Evolutionary conservation across 495 filamentous ascomycete genomes (phyloP).

Genomic region (Astrothelium macrocarpum): DNA sequence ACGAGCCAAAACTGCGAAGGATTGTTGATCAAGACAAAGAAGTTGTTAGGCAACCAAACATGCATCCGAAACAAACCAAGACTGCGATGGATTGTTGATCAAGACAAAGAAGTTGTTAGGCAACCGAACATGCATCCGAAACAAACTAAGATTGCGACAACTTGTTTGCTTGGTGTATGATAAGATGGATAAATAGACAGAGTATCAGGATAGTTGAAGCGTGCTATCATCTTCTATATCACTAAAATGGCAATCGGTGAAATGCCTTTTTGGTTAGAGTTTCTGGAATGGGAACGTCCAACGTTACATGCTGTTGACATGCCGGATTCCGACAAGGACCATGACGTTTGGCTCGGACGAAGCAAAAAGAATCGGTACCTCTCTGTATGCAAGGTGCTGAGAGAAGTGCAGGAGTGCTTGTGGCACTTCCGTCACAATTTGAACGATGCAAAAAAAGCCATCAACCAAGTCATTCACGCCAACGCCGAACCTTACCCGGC

Average conservation of each 20-base stretch:
- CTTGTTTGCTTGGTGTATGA: background rate
- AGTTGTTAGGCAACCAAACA: background rate
- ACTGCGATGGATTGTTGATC: background rate
- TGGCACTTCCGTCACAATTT: background rate
- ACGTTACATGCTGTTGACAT: background rate
- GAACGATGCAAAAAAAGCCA: background rate
- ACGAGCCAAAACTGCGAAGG: background rate
- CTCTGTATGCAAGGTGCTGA: background rate
- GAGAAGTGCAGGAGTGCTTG: background rate
- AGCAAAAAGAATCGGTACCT: background rate
- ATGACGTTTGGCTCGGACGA: background rate
- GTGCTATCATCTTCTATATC: background rate
- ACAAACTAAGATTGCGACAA: background rate
- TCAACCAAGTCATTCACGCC: background rate
- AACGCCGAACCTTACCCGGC: background rate
- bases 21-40: background rate
- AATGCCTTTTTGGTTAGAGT: background rate
- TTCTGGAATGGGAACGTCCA: background rate
- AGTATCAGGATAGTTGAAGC: background rate
- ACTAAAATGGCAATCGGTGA: background rate
- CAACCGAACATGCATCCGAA: background rate
- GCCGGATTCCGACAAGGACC: background rate
- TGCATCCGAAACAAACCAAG: background rate
- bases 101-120: background rate
- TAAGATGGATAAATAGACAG: background rate